Base-by-base conservation (phyloP, 306 rosid genomes). In the Nissolia schottii region DNA sequence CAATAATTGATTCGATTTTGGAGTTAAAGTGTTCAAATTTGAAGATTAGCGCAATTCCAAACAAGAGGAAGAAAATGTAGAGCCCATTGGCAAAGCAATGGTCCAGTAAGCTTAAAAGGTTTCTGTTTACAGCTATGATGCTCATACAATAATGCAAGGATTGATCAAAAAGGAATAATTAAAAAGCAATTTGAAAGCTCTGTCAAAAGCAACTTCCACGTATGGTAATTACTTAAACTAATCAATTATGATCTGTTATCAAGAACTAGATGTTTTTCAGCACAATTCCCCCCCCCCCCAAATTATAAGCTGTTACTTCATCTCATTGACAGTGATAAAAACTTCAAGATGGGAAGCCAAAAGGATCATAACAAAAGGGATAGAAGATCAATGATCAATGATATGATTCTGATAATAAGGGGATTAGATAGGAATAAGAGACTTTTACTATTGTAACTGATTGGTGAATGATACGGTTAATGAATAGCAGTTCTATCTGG, bases 1-100 rank as follows among this genome's bases (percentile, higher is more conserved):
- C 14, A 72, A 18, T 32, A 34, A 45, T 60, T 73, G 50, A 72
- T 46, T 29, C 34, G 19, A 22, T 13, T 59, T 72, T 72, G 69
- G 50, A 22, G 46, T 35, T 38, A n/a, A n/a, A 37, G 18, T 53
- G 53, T 54, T 70, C 75, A 37, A 59, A 69, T 34, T 60, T 34
- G 66, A 19, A 32, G 48, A 23, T 32, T 37, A 18, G 27, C 15
- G 18, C 45, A 32, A n/a, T 60, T 10, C 66, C 41, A 60, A 32
- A 18, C 45, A 60, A 7, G 48, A 18, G 27, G 18, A 34, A 19
- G 2, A 18, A 34, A 16, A 23, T 19, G 50, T 12, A 62, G 68
- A 62, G 51, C 68, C 68, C 68, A 20, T 55, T 9, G 54, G 38
- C 62, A 55, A n/a, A 54, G 13, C 16, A 10, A 20, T 70, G 25